Conservation (phyloP, 306 rosid genomes). For the Cucurbita maxima region DNA sequence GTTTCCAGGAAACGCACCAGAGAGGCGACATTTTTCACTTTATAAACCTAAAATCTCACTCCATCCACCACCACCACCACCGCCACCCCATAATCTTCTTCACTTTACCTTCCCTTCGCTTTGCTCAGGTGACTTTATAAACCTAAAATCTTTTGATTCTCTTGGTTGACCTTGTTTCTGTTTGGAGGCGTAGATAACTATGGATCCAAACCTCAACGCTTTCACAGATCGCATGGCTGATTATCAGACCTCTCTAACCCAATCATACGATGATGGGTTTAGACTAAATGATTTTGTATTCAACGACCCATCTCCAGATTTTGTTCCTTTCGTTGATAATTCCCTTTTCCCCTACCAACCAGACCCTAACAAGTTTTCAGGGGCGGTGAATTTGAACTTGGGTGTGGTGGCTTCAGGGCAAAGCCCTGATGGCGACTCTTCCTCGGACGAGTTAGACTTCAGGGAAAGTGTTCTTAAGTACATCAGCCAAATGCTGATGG, state of each 20-base stretch:
- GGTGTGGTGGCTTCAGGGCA: not conserved
- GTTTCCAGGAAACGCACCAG: not conserved
- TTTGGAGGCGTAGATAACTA: not conserved
- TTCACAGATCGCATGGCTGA: not conserved
- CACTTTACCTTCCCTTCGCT: not conserved
- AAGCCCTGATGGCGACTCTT: slow-evolving; percentile 8
- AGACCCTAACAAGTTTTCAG: not conserved
- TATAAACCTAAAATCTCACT: not conserved
- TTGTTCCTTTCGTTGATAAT: not conserved
- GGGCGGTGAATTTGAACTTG: not conserved
- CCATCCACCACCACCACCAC: not conserved
- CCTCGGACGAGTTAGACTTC: slow-evolving; percentile 29
- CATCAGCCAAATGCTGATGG: slow-evolving; percentile 59
- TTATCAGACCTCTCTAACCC: not conserved
- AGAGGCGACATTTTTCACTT: not conserved
- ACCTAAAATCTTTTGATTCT: not conserved
- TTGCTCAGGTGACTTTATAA: not conserved
- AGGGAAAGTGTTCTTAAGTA: slow-evolving; percentile 45
- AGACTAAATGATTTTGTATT: not conserved
- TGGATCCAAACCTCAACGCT: not conserved
- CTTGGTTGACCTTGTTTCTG: not conserved
- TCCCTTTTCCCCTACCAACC: not conserved
- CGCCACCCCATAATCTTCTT: no score
- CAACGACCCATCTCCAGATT: not conserved
- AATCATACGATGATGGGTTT: not conserved